Evolutionary conservation across 2,329 filamentous ascomycete genomes (phyloP).

Genomic region (Cladobotryum protrusum): DNA sequence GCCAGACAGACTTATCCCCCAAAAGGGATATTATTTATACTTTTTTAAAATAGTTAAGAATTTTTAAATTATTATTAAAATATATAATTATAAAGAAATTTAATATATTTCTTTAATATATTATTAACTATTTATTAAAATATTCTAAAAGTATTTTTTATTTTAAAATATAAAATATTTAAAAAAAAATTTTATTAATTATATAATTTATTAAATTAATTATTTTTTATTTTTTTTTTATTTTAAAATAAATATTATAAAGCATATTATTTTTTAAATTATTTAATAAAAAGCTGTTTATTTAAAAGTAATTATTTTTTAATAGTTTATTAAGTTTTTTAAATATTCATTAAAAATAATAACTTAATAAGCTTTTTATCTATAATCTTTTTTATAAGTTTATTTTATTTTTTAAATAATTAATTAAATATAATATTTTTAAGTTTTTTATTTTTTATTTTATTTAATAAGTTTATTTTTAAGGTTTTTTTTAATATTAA

Average conservation of each 20-base stretch:
- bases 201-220: neutral
- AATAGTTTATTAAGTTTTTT: neutral
- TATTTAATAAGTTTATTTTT: no score
- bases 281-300: neutral
- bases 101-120: neutral
- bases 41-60: neutral
- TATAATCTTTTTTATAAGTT: no score
- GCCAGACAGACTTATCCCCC: no score
- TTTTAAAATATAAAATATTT: neutral
- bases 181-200: neutral
- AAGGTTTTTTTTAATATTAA: no score
- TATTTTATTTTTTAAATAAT: no score
- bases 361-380: no score
- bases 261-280: neutral
- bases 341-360: neutral
- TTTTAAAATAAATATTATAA: neutral
- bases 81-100: no score
- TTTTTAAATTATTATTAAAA: no score
- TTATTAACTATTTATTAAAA: neutral
- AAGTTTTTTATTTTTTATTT: no score
- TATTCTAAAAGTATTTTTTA: neutral
- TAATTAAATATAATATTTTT: neutral
- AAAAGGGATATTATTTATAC: neutral
- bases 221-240: no score
- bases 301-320: neutral